Evolutionary conservation across 352 stramenopile genomes (phyloP).

Genomic region (Phytopythium cucurbitacearum): DNA sequence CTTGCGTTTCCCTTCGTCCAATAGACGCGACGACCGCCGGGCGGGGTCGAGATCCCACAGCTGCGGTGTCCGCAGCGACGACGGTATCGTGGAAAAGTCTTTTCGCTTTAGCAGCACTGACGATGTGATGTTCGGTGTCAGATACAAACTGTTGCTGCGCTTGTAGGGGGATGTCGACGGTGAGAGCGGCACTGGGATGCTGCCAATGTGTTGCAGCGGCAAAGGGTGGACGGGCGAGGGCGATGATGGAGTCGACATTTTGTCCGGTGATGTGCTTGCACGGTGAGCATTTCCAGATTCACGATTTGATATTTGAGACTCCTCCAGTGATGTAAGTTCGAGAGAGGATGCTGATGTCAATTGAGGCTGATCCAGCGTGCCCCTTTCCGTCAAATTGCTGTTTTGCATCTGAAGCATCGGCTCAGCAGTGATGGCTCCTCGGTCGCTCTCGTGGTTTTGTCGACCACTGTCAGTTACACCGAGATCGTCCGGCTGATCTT

Average conservation of each 20-base stretch:
- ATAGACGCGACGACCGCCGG: slow-evolving; percentile 34
- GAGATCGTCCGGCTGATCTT: no score
- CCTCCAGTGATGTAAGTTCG: no score
- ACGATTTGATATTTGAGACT: no score
- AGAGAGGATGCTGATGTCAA: no score
- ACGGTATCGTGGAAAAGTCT: slow-evolving; percentile 6
- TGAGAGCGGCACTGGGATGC: slow-evolving; percentile 5
- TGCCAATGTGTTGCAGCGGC: slow-evolving; percentile 9
- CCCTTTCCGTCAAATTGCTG: no score
- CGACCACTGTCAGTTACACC: no score
- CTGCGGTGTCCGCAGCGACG: slow-evolving; percentile 20
- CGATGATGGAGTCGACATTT: neutral
- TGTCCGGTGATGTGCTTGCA: no score
- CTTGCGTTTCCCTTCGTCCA: slow-evolving; percentile 70
- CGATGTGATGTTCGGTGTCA: slow-evolving; percentile 9
- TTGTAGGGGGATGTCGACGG: slow-evolving; percentile 33
- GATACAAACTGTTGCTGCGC: slow-evolving; percentile 33
- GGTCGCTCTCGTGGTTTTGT: no score
- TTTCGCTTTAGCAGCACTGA: slow-evolving; percentile 16
- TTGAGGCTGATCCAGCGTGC: no score
- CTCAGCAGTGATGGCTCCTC: no score
- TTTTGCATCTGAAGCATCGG: no score
- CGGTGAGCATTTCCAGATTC: no score
- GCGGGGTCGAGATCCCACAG: slow-evolving; percentile 33
- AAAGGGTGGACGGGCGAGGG: slow-evolving; percentile 25